A percentile compares a stretch with the other conserved stretches of the same genome.
phyloP scores from a whole-genome alignment of 1,284 basidiomycete genomes.

The Moniliophthora roreri region DNA sequence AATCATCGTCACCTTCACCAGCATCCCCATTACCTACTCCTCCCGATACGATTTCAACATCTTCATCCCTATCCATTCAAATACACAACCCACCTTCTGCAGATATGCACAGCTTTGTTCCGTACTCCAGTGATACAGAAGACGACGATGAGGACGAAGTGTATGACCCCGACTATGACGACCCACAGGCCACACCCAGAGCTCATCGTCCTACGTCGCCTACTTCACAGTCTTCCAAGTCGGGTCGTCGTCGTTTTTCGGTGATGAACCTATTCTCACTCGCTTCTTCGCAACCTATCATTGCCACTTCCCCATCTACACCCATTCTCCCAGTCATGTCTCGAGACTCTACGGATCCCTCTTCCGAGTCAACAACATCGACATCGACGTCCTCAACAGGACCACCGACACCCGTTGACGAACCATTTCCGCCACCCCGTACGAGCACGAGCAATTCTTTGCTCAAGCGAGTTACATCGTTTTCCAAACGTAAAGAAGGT shows the following conservation, averaged over 20 bases:
- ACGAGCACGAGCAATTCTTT: constrained; percentile 5
- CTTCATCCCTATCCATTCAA: neutral
- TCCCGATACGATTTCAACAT: neutral
- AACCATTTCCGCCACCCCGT: constrained; percentile 6
- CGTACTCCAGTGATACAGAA: constrained; percentile 7
- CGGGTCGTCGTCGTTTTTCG: constrained; percentile 16
- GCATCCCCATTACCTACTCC: constrained; percentile 2
- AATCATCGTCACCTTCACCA: neutral
- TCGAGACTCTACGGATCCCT: constrained; percentile 11
- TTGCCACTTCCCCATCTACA: constrained; percentile 4
- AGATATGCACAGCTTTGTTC: constrained; percentile 14
- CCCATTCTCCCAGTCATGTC: constrained; percentile 8
- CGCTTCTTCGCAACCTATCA: constrained; percentile 3
- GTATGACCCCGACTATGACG: neutral
- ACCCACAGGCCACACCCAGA: constrained; percentile 8
- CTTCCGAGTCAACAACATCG: constrained; percentile 10
- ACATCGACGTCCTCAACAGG: constrained; percentile 13
- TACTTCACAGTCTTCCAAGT: constrained; percentile 1
- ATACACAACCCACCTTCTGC: constrained; percentile 9
- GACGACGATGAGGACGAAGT: constrained; percentile 9
- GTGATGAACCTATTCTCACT: constrained; percentile 17
- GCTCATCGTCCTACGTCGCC: constrained; percentile 7
- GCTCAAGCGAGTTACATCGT: constrained; percentile 11
- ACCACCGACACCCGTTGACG: constrained; percentile 15
- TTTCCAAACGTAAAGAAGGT: constrained; percentile 5